A percentile compares a stretch with the other conserved stretches of the same genome.
Conservation (phyloP, 2,329 filamentous ascomycete species). For the Hypoxylon sp. region DNA sequence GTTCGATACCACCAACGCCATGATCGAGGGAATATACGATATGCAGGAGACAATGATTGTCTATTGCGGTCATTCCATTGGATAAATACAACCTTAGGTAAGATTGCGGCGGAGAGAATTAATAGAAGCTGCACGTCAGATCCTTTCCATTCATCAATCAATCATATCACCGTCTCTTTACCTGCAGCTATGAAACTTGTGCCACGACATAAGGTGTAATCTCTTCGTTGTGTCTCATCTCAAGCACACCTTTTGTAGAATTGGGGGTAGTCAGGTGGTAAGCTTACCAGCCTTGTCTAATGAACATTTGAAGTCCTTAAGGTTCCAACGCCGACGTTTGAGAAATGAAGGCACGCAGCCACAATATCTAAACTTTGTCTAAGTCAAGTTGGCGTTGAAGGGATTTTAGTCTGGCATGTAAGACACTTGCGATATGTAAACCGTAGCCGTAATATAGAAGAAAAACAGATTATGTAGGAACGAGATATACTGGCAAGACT, state of each 20-base stretch:
- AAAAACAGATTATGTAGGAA: background rate
- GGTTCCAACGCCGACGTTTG: constrained; percentile 10
- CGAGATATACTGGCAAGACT: background rate
- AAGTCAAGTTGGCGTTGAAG: background rate
- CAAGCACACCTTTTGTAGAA: background rate
- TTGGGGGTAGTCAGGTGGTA: background rate
- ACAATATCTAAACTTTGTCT: constrained; percentile 3
- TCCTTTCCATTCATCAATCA: constrained; percentile 12
- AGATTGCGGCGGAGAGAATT: constrained; percentile 28
- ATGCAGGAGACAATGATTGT: constrained; percentile 9
- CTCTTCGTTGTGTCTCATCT: constrained; percentile 18
- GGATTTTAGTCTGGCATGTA: background rate
- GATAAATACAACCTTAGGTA: constrained; percentile 25
- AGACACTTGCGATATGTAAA: background rate
- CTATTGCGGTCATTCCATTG: constrained; percentile 16
- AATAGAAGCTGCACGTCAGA: constrained; percentile 24
- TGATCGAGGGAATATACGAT: constrained; percentile 18
- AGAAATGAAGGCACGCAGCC: constrained; percentile 2
- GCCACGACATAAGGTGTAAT: constrained; percentile 21
- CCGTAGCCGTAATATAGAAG: background rate
- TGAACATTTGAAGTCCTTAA: constrained; percentile 4
- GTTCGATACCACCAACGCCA: constrained; percentile 20
- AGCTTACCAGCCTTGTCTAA: constrained; percentile 7
- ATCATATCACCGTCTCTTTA: constrained; percentile 29
- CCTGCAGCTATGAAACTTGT: constrained; percentile 37